Conservation (phyloP, 2,329 filamentous ascomycete species). For the Fusarium sp. region DNA sequence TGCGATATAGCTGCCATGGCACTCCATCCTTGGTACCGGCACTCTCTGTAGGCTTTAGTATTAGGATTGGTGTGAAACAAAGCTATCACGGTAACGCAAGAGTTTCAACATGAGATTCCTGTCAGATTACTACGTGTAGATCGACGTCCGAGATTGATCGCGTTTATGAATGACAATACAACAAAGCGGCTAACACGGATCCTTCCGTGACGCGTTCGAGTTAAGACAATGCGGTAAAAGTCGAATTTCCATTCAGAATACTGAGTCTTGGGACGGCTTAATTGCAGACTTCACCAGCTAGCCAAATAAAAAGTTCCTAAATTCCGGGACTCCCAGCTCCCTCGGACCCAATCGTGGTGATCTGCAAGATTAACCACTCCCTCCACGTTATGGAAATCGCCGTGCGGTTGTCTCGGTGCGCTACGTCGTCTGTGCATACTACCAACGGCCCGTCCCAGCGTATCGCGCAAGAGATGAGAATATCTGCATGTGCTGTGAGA, state of each 20-base stretch:
- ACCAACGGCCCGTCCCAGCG: no score
- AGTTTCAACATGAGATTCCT: no score
- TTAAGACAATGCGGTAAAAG: background rate
- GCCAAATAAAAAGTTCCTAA: background rate
- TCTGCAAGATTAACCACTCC: background rate
- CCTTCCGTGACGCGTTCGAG: background rate
- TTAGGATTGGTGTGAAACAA: no score
- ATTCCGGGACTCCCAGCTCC: background rate
- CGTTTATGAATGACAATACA: no score
- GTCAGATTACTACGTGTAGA: no score
- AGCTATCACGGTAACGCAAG: no score
- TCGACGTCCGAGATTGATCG: no score
- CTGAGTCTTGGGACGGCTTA: background rate
- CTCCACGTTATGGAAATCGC: background rate
- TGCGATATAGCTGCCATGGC: no score
- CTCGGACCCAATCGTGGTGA: background rate
- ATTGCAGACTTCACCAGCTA: rapidly evolving
- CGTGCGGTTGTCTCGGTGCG: background rate
- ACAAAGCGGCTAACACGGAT: no score
- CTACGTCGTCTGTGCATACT: no score
- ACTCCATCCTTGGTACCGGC: no score
- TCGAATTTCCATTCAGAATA: background rate
- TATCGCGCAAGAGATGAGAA: background rate
- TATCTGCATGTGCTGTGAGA: background rate
- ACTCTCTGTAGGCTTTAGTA: no score